Evolutionary conservation across 805 yeast genomes (phyloP), one percentile per base, ranked within the genome.

Genomic region (Starmerella vitae): DNA sequence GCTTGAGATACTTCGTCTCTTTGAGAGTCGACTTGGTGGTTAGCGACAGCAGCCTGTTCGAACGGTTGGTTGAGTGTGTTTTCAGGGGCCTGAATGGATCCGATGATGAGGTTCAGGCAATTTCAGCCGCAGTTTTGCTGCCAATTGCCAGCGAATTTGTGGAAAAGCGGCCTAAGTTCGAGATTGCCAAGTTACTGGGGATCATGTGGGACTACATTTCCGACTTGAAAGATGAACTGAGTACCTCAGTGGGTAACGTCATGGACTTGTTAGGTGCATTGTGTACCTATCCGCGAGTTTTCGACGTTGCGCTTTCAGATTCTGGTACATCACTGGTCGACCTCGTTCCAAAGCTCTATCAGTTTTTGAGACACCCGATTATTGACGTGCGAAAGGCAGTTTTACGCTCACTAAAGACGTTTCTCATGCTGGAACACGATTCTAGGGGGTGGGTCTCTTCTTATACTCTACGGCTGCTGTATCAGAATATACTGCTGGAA

Each of bases 41-140:
- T 24, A 70, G 72, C 38, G 68, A 74, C 2, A 56, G 60, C 18
- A 66, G 73, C 13, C 57, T 76, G 24, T 64, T 91, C 26, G 78
- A 78, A 44, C 70, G 71, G 38, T 85, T 86, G 1, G 76, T 86
- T 3, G 67, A 74, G 31, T 81, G 91, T 71, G 97, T 91, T 1
- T 64, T 91, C 31, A 83, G 81, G 59, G 94, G 96, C 3, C 63
- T 91, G 34, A 60, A 64, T 38, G 76, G 75, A 46, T 72, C 69
- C 44, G 68, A 74, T 39, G 97, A 86, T 58, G 99, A 91, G 57
- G 97, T 91, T 20, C 96, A 93, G 58, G 85, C 95, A 7, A 95
- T 88, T 33, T 85, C 94, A 19, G 97, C 98, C 0, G 80, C 94
- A 2, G 84, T 94, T 1, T 63, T 91, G 37, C 68, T 88, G 0